phyloP scores from a whole-genome alignment of 1,139 yeast genomes.

The Saccharomyces hybrid region DNA sequence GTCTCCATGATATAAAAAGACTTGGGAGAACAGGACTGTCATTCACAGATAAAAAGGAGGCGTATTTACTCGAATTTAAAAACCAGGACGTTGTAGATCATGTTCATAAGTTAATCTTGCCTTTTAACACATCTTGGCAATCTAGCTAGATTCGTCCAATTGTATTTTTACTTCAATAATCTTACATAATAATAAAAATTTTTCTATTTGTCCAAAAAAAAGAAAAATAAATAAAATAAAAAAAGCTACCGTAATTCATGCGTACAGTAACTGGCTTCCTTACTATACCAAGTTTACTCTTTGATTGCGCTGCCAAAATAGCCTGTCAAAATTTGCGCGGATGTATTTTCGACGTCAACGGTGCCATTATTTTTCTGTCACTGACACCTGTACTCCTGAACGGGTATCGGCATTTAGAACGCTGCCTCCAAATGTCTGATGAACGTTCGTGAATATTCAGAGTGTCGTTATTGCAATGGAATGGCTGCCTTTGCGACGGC shows the following conservation, averaged over 20 bases:
- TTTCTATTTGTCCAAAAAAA: not conserved
- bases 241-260: too few species aligned
- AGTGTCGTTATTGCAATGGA: not conserved
- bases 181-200: not conserved
- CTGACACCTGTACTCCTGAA: not conserved
- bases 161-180: not conserved
- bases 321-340: not conserved
- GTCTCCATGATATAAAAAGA: conserved; percentile 16
- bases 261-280: not conserved
- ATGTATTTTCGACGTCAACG: not conserved
- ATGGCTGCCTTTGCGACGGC: not conserved
- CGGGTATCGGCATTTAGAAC: not conserved
- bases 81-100: conserved; percentile 20
- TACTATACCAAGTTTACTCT: not conserved
- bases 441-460: not conserved
- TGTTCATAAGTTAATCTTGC: conserved; percentile 35
- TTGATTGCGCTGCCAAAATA: not conserved
- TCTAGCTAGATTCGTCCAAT: not conserved
- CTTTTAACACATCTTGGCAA: conserved; percentile 16
- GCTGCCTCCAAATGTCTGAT: not conserved
- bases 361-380: not conserved
- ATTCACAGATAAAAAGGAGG: conserved; percentile 10
- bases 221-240: not conserved
- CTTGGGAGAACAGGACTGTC: conserved; percentile 27
- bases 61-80: conserved; percentile 25